Conservation (phyloP, 352 stramenopile species). For the Phytophthora boehmeriae region DNA sequence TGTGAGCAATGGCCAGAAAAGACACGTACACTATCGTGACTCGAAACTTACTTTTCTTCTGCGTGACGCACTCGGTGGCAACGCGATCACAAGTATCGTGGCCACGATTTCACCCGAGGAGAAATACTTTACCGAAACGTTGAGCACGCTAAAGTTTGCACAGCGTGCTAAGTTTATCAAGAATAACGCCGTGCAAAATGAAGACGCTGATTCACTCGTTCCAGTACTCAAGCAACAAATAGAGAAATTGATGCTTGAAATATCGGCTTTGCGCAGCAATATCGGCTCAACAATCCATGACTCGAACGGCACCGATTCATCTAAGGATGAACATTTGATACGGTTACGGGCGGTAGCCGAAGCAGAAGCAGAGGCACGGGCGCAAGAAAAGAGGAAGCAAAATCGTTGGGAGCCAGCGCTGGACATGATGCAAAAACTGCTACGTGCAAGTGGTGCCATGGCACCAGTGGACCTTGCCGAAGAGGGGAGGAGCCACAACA, state of each 20-base stretch:
- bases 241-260: conserved; percentile 67
- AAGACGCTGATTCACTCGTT: conserved; percentile 80
- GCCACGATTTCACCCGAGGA: conserved; percentile 81
- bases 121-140: conserved; percentile 85
- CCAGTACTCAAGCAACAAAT: conserved; percentile 80
- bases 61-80: conserved; percentile 82
- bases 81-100: conserved; percentile 88
- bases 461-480: conserved; percentile 44
- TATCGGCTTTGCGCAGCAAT: conserved; percentile 39
- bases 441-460: conserved; percentile 62
- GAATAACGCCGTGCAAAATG: conserved; percentile 88
- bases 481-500: conserved; percentile 31
- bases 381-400: conserved; percentile 44
- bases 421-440: conserved; percentile 80
- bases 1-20: conserved; percentile 77
- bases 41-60: conserved; percentile 88
- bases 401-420: conserved; percentile 83
- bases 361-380: conserved; percentile 25
- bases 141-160: conserved; percentile 89
- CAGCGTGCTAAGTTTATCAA: conserved; percentile 91
- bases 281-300: conserved; percentile 15
- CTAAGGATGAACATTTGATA: conserved; percentile 32
- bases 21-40: conserved; percentile 87
- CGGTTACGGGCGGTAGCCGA: conserved; percentile 30
- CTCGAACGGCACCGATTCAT: conserved; percentile 16